Evolutionary conservation across 441 rosid species (phyloP).

Genomic region (Eutrema salsugineum): DNA sequence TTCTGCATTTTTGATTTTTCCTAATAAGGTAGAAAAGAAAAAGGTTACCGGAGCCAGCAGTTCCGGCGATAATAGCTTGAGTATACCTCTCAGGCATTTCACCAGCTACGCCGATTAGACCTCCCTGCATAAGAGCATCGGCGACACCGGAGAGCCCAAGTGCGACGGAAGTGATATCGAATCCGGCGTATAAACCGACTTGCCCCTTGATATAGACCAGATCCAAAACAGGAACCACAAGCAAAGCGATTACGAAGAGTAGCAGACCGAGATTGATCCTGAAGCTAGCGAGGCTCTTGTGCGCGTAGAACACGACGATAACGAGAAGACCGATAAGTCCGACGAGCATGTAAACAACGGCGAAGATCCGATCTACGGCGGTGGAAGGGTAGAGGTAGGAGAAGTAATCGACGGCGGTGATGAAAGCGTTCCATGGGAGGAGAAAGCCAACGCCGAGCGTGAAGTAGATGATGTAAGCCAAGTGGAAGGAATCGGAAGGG

Average conservation of each 20-base stretch:
- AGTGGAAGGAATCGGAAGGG: slow-evolving; percentile 63
- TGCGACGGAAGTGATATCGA: slow-evolving; percentile 53
- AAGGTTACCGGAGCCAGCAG: slow-evolving; percentile 94
- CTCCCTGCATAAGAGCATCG: slow-evolving; percentile 87
- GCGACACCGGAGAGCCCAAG: slow-evolving; percentile 61
- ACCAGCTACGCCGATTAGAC: slow-evolving; percentile 83
- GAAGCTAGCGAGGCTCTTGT: slow-evolving; percentile 58
- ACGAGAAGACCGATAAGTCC: slow-evolving; percentile 52
- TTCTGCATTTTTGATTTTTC: not conserved
- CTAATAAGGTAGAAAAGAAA: not conserved
- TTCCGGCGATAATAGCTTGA: slow-evolving; percentile 93
- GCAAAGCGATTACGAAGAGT: slow-evolving; percentile 50
- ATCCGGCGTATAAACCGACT: slow-evolving; percentile 68
- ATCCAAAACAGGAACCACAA: slow-evolving; percentile 76
- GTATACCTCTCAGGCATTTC: slow-evolving; percentile 85
- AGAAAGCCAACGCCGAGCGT: slow-evolving; percentile 73
- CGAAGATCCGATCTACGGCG: slow-evolving; percentile 78
- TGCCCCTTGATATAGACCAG: slow-evolving; percentile 66
- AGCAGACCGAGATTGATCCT: slow-evolving; percentile 74
- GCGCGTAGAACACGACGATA: slow-evolving; percentile 57
- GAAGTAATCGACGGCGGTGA: slow-evolving; percentile 97
- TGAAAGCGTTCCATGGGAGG: slow-evolving; percentile 95
- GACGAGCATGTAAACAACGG: slow-evolving; percentile 67
- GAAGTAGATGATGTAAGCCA: slow-evolving; percentile 83
- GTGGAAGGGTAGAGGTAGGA: slow-evolving; percentile 78